Percentiles rank a stretch among this genome's conserved stretches.
Evolutionary conservation across 1,284 basidiomycete genomes (phyloP).

Genomic region (Mycena sp.): DNA sequence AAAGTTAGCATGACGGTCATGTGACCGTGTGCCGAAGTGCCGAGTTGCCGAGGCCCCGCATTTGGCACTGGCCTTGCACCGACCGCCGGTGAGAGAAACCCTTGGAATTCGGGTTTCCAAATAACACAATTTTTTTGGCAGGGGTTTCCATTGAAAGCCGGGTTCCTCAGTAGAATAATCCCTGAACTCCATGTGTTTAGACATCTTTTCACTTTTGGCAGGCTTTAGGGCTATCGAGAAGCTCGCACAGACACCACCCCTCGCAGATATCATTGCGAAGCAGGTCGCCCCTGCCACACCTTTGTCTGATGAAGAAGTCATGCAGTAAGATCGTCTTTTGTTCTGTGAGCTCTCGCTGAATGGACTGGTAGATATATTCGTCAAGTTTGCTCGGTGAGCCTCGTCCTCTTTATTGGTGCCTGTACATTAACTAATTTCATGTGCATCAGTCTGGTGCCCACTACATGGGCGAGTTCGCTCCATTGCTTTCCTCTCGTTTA

Average conservation of each 20-base stretch:
- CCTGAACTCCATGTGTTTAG: too few species aligned
- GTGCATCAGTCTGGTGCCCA: slow-evolving; percentile 1
- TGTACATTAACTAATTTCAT: not conserved
- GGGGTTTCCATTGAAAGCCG: too few species aligned
- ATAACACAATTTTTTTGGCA: too few species aligned
- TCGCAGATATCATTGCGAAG: slow-evolving; percentile 6
- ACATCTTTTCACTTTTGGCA: slow-evolving; percentile 10
- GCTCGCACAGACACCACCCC: slow-evolving; percentile 9
- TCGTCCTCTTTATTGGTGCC: not conserved
- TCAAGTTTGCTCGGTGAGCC: not conserved
- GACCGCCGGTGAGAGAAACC: too few species aligned
- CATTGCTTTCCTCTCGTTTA: not conserved
- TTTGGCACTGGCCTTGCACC: too few species aligned
- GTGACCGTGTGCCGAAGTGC: too few species aligned
- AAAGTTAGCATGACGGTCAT: too few species aligned
- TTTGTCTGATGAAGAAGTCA: slow-evolving; percentile 7
- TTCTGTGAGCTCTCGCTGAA: not conserved
- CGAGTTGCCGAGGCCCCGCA: too few species aligned
- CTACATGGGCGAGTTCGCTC: slow-evolving; percentile 2
- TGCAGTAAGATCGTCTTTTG: not conserved
- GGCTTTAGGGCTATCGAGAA: slow-evolving; percentile 6
- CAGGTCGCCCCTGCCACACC: not conserved
- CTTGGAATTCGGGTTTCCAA: too few species aligned
- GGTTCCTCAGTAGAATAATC: too few species aligned
- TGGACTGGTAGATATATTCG: slow-evolving; percentile 4